Evolutionary conservation across 768 basidiomycete genomes (phyloP).

Genomic region (Mycena capillaripes): DNA sequence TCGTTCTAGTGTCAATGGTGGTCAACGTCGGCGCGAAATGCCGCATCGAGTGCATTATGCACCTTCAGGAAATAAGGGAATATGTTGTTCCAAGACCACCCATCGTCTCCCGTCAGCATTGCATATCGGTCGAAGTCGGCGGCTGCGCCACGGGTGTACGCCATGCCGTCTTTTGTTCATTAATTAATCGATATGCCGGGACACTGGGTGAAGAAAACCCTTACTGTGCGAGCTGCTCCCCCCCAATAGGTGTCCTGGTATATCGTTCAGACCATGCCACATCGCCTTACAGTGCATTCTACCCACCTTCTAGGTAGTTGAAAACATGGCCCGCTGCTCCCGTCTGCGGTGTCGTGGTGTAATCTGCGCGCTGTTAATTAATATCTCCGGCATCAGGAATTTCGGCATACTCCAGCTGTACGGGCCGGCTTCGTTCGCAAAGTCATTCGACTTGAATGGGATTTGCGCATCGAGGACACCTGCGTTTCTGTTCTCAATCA

Average conservation of each 20-base stretch:
- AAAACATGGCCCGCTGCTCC: conserved; percentile 10
- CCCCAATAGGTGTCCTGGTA: conserved; percentile 14
- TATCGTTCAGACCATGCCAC: background rate
- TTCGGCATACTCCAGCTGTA: conserved; percentile 22
- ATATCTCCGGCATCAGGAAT: background rate
- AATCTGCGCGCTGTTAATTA: background rate
- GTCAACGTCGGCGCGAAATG: background rate
- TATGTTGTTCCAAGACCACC: conserved; percentile 48
- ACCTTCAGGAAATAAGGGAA: conserved; percentile 45
- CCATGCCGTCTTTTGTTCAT: conserved; percentile 12
- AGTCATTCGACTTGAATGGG: background rate
- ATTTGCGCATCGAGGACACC: conserved; percentile 5
- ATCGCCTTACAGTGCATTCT: background rate
- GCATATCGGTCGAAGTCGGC: conserved; percentile 47
- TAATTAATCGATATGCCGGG: background rate
- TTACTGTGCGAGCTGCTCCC: conserved; percentile 19
- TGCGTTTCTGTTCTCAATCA: background rate
- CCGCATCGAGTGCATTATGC: background rate
- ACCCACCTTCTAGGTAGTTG: conserved; percentile 8
- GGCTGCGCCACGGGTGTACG: conserved; percentile 45
- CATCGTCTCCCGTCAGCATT: conserved; percentile 41
- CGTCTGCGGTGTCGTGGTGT: conserved; percentile 21
- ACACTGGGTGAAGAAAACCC: background rate
- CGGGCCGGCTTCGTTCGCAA: background rate
- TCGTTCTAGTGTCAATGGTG: conserved; percentile 43